Conservation (phyloP, 2,329 filamentous ascomycete genomes). For the Dactylellina cionopaga region DNA sequence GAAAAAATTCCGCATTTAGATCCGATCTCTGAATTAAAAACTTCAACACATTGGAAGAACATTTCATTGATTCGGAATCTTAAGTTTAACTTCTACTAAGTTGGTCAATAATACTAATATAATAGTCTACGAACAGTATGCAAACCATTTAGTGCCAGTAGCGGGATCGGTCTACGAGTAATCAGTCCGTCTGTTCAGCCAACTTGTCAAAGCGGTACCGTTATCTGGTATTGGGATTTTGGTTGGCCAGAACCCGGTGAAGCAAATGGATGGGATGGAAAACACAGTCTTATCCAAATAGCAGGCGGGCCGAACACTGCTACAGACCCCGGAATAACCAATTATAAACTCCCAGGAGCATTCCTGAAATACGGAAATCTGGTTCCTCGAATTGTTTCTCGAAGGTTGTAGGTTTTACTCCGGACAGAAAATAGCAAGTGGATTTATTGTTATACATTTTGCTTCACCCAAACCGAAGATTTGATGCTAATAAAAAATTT, state of each 20-base stretch:
- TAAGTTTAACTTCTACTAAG: too few relatives aligned
- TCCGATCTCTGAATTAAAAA: too few relatives aligned
- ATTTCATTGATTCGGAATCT: too few relatives aligned
- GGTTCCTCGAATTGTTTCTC: not conserved
- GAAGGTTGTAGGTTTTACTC: slow-evolving; percentile 30
- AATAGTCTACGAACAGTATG: slow-evolving; percentile 14
- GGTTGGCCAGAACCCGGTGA: not conserved
- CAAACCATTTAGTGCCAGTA: slow-evolving; percentile 6
- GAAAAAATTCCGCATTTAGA: too few relatives aligned
- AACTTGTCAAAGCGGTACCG: not conserved
- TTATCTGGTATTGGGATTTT: slow-evolving; percentile 40
- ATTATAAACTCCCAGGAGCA: not conserved
- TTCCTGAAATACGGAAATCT: not conserved
- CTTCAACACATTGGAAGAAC: too few relatives aligned
- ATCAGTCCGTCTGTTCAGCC: not conserved
- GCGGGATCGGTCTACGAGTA: not conserved
- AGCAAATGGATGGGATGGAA: not conserved
- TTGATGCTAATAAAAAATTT: not conserved
- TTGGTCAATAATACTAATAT: too few relatives aligned
- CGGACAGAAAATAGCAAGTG: not conserved
- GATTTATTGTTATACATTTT: not conserved
- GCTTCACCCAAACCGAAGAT: too few relatives aligned
- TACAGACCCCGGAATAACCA: slow-evolving; percentile 26
- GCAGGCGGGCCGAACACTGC: slow-evolving; percentile 25
- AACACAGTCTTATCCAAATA: slow-evolving; percentile 23